A percentile compares a stretch with the other conserved stretches of the same genome.
Evolutionary conservation across 2,329 filamentous ascomycete genomes (phyloP).

Genomic region (Aspergillus tanneri): DNA sequence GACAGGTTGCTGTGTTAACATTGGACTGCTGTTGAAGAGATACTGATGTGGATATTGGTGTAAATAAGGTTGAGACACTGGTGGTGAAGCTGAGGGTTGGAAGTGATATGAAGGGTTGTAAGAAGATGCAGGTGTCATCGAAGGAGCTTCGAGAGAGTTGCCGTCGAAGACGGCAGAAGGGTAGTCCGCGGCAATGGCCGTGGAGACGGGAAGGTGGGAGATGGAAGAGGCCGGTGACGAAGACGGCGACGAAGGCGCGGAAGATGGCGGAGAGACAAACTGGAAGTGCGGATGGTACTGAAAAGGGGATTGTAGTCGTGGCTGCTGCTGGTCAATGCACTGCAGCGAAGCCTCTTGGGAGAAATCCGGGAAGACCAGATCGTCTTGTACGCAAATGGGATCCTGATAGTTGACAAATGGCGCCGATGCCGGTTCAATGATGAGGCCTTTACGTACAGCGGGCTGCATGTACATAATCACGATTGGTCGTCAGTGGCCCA

Average conservation of each 20-base stretch:
- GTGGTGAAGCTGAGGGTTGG: constrained; percentile 34
- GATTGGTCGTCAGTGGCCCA: constrained; percentile 26
- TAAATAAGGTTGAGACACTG: constrained; percentile 30
- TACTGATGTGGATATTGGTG: not conserved
- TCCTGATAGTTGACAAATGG: constrained; percentile 30
- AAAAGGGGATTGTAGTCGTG: constrained; percentile 35
- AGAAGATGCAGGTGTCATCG: constrained; percentile 42
- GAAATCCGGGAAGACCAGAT: constrained; percentile 36
- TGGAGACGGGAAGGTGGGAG: constrained; percentile 30
- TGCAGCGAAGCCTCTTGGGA: constrained; percentile 27
- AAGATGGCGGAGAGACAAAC: constrained; percentile 39
- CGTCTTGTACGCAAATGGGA: constrained; percentile 41
- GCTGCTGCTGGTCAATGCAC: constrained; percentile 26
- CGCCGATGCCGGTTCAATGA: constrained; percentile 36
- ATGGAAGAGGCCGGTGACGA: constrained; percentile 37
- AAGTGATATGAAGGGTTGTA: constrained; percentile 40
- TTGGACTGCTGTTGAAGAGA: constrained; percentile 30
- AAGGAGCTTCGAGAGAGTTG: constrained; percentile 37
- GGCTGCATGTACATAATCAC: constrained; percentile 41
- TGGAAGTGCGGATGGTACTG: constrained; percentile 31
- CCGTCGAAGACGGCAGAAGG: constrained; percentile 26
- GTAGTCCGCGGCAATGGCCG: constrained; percentile 27
- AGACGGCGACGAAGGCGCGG: constrained; percentile 35
- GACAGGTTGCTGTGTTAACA: constrained; percentile 42
- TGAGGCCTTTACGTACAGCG: constrained; percentile 43